phyloP scores from a whole-genome alignment of 192 early-diverging fungal genomes.

The Backusella liffmaniae region DNA sequence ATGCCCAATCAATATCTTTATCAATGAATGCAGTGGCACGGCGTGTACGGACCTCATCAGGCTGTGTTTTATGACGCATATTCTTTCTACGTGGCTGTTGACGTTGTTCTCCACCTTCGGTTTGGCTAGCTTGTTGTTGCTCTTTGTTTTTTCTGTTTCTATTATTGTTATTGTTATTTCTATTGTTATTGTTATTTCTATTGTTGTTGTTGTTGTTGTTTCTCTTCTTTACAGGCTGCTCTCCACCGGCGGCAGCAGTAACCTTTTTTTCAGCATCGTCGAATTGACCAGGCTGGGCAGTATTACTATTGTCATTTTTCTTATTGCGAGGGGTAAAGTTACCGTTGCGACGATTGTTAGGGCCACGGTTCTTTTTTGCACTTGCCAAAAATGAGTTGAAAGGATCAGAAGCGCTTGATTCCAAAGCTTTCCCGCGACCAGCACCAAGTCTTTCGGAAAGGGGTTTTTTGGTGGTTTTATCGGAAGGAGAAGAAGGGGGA shows the following conservation, averaged over 20 bases:
- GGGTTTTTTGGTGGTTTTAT: neutral
- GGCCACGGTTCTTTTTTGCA: conserved; percentile 5
- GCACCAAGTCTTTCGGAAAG: conserved; percentile 29
- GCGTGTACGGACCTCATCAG: conserved; percentile 12
- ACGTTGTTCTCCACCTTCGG: neutral
- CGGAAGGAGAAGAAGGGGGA: neutral
- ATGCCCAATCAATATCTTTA: conserved; percentile 36
- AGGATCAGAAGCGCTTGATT: conserved; percentile 10
- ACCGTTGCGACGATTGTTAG: conserved; percentile 20
- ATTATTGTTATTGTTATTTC: neutral
- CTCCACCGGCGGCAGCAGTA: neutral
- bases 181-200: neutral
- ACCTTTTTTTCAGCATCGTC: conserved; percentile 21
- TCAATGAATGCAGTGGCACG: conserved; percentile 27
- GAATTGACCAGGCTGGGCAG: conserved; percentile 24
- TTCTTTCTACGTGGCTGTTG: neutral
- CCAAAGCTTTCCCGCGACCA: conserved; percentile 26
- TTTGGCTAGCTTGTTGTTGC: neutral
- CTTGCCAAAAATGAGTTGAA: conserved; percentile 30
- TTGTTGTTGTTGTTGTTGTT: neutral
- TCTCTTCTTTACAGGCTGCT: neutral
- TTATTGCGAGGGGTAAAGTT: conserved; percentile 10
- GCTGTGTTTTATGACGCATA: neutral
- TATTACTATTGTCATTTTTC: neutral
- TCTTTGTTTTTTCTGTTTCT: neutral